Evolutionary conservation across 164 flowering plant species (phyloP), one percentile per base, ranked within the genome.

Genomic region (Houttuynia cordata): DNA sequence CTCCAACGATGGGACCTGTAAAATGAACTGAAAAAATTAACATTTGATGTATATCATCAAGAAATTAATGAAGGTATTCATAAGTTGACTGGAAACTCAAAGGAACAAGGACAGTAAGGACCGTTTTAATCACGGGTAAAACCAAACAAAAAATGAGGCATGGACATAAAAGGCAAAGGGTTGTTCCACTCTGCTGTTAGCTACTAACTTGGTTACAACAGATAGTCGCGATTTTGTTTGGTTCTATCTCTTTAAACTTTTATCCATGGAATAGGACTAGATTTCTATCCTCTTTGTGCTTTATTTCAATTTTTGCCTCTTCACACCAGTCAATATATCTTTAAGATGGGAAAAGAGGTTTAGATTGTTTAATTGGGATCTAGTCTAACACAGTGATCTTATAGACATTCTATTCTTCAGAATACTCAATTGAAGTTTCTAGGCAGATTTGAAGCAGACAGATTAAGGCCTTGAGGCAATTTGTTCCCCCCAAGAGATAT

Each of bases 1-100:
- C 69, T 90, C 97, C 73, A 90, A 64, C 13, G 93, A 52, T 64
- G 96, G 96, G 56, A 88, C 96, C 96, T 88, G 76, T 45, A 55
- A 19, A 42, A 30, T 56, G 57, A 8, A 12, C 47, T 14, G n/a
- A n/a, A 67, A 7, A 53, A 49, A 39, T 55, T 24, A 34, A 20
- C 17, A 34, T 51, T 10, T 7, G 49, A 7, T 45, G 49, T 10
- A 30, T 30, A 30, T 30, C 6, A 30, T 30, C 37, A 30, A 30
- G 6, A 6, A 30, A 6, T 30, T 30, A 30, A 30, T 6, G 6
- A 30, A 30, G 6, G 37, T 6, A 30, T 30, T 6, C 37, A 30
- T 30, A 2, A 30, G 37, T 30, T 30, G 37, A 30, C 37, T 30
- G 37, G 37, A 30, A 30, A 30, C 6, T 30, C 37, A 30, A 30